Evolutionary conservation across 768 basidiomycete genomes (phyloP).

Genomic region (Pluteus cervinus): DNA sequence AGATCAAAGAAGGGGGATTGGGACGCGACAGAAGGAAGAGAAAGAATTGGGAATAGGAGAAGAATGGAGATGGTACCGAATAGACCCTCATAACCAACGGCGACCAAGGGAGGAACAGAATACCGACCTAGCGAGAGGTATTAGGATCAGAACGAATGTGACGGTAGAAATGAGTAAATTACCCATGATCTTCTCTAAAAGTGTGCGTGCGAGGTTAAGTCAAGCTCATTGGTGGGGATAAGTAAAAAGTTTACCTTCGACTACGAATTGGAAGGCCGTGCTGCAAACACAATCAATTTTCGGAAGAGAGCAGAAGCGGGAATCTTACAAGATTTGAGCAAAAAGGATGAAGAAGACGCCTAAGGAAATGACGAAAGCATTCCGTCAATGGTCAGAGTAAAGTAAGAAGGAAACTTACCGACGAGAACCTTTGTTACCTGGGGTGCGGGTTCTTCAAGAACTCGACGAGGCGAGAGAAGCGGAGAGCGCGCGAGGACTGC

Average conservation of each 20-base stretch:
- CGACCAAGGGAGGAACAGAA: slow-evolving; percentile 81
- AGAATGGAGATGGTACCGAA: slow-evolving; percentile 83
- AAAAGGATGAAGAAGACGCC: slow-evolving; percentile 90
- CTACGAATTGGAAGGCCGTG: slow-evolving; percentile 87
- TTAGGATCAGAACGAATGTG: not conserved
- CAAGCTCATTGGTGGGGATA: slow-evolving; percentile 4
- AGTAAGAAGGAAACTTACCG: slow-evolving; percentile 38
- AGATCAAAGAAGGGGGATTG: slow-evolving; percentile 80
- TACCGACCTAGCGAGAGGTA: slow-evolving; percentile 43
- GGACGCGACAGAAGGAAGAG: slow-evolving; percentile 59
- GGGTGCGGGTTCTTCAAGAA: slow-evolving; percentile 49
- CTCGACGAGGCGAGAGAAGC: slow-evolving; percentile 31
- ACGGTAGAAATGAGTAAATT: slow-evolving; percentile 8
- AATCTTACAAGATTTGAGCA: slow-evolving; percentile 86
- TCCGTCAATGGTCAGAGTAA: slow-evolving; percentile 12
- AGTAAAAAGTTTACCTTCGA: slow-evolving; percentile 49
- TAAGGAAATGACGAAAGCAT: slow-evolving; percentile 19
- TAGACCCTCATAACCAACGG: slow-evolving; percentile 92
- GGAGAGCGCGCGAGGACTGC: slow-evolving; percentile 23
- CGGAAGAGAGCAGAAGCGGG: slow-evolving; percentile 13
- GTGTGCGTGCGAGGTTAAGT: slow-evolving; percentile 14
- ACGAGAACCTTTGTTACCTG: slow-evolving; percentile 69
- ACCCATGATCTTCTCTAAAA: slow-evolving; percentile 94
- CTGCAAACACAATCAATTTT: slow-evolving; percentile 30
- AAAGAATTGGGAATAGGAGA: slow-evolving; percentile 73